A percentile compares a stretch with the other conserved stretches of the same genome.
Conservation (phyloP, 805 yeast species). For the Maudiozyma bulderi region DNA sequence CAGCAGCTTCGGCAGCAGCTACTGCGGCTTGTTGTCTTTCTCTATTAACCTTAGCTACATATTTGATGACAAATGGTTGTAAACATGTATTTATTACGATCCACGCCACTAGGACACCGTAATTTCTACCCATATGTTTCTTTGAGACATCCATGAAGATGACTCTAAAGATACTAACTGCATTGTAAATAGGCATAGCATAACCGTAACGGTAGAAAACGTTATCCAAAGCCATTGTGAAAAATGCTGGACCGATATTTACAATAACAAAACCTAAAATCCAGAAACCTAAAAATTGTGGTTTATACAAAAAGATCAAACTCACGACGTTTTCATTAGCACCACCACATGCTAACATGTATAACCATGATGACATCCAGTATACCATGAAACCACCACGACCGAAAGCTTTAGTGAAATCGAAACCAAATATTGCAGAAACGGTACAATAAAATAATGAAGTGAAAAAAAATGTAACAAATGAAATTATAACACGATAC, state of each 20-base stretch:
- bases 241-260: conserved; percentile 60
- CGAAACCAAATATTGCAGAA: conserved; percentile 58
- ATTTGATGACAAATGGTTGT: conserved; percentile 37
- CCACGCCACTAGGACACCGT: conserved; percentile 55
- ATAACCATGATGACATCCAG: conserved; percentile 59
- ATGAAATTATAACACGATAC: conserved; percentile 43
- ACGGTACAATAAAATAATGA: conserved; percentile 51
- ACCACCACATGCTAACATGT: conserved; percentile 70
- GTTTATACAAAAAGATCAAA: conserved; percentile 40
- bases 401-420: conserved; percentile 49
- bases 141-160: conserved; percentile 47
- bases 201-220: conserved; percentile 52
- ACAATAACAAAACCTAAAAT: conserved; percentile 56
- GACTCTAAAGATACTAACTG: conserved; percentile 50
- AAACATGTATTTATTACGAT: conserved; percentile 37
- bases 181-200: conserved; percentile 58
- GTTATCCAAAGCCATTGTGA: conserved; percentile 52
- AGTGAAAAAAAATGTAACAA: conserved; percentile 43
- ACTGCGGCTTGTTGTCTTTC: conserved; percentile 14
- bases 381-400: conserved; percentile 61
- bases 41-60: conserved; percentile 32
- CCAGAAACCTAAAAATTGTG: conserved; percentile 65
- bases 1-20: not conserved
- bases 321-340: conserved; percentile 58
- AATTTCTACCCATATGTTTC: conserved; percentile 47